A percentile compares a stretch with the other conserved stretches of the same genome.
Evolutionary conservation across 202 grass and related monocot species (phyloP).

Genomic region (Panicum hallii): DNA sequence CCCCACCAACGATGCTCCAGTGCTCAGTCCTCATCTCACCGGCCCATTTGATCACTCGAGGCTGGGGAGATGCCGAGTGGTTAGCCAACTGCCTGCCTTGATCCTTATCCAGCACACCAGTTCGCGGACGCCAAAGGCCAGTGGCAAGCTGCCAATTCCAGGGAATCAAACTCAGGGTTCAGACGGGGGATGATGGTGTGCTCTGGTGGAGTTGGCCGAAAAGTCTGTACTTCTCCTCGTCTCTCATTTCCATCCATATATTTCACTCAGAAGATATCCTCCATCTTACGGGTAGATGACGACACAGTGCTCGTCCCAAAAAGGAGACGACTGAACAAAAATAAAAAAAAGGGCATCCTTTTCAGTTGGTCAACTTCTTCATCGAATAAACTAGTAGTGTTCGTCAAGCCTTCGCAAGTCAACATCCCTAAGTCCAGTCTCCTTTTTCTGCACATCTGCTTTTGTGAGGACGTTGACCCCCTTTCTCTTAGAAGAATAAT

Average conservation of each 20-base stretch:
- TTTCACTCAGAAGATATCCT: neutral
- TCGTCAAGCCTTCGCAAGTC: neutral
- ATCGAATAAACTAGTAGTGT: constrained; percentile 6
- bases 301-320: neutral
- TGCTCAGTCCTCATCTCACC: neutral
- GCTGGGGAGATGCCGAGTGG: constrained; percentile 20
- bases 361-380: constrained; percentile 38
- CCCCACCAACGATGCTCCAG: neutral
- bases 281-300: constrained; percentile 4
- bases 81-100: constrained; percentile 41
- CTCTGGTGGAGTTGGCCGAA: constrained; percentile 47
- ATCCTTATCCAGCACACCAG: constrained; percentile 37
- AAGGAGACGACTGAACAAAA: neutral
- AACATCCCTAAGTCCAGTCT: constrained; percentile 17
- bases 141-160: constrained; percentile 30
- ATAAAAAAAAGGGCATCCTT: neutral
- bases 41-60: neutral
- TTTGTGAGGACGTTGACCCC: constrained; percentile 24
- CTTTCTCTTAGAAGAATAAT: neutral
- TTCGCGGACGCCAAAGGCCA: neutral
- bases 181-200: neutral
- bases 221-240: neutral
- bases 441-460: constrained; percentile 13
- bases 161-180: constrained; percentile 28
- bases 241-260: neutral